Conservation (phyloP, 1,284 basidiomycete species). For the Ceratobasidium sp. region DNA sequence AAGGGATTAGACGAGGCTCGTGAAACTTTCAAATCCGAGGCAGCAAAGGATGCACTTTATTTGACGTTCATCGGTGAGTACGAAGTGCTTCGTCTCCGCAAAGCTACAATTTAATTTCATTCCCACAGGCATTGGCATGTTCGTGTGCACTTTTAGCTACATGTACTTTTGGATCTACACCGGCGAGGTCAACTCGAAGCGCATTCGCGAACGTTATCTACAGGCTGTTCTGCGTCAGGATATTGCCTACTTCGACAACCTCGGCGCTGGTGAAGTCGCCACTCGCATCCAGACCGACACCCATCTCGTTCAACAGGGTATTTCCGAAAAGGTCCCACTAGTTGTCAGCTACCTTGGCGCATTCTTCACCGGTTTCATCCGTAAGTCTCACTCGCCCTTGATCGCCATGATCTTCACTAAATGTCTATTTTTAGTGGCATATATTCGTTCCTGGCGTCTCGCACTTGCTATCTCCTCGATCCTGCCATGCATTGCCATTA, state of each 20-base stretch:
- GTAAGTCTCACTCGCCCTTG: constrained; percentile 69
- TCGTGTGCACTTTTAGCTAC: constrained; percentile 69
- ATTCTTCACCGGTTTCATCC: constrained; percentile 84
- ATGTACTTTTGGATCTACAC: constrained; percentile 93
- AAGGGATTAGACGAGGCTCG: constrained; percentile 57
- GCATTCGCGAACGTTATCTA: constrained; percentile 83
- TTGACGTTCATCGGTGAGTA: constrained; percentile 76
- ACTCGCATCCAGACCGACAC: constrained; percentile 95
- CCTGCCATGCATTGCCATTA: constrained; percentile 86
- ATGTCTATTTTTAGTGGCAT: constrained; percentile 51
- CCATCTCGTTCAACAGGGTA: constrained; percentile 90
- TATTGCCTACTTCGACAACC: constrained; percentile 90
- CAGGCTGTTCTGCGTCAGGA: constrained; percentile 85
- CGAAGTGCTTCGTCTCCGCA: constrained; percentile 60
- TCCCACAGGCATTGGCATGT: constrained; percentile 62
- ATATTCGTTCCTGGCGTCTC: constrained; percentile 81
- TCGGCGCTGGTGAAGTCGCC: constrained; percentile 95
- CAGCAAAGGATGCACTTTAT: constrained; percentile 73
- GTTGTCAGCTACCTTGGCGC: constrained; percentile 73
- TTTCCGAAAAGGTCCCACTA: constrained; percentile 85
- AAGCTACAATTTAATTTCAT: constrained; percentile 2
- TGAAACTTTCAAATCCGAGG: constrained; percentile 64
- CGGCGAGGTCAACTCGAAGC: constrained; percentile 89
- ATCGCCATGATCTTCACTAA: constrained; percentile 24
- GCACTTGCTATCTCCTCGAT: constrained; percentile 90